Base-by-base conservation (phyloP, 495 filamentous ascomycete species). In the Xylaria telfairii region DNA sequence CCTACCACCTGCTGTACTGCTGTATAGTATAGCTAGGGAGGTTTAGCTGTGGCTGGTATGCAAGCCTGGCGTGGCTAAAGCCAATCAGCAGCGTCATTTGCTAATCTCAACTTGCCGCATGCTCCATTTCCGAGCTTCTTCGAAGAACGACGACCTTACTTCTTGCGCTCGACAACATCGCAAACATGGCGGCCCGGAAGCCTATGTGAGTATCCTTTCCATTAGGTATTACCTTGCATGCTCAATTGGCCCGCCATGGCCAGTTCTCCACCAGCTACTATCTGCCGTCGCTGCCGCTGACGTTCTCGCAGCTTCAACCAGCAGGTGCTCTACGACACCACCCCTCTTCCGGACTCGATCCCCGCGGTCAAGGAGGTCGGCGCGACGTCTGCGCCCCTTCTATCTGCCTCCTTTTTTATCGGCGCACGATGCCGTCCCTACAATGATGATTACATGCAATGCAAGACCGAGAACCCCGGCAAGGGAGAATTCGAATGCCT, bases 391-490 rank as follows among this genome's bases (percentile, higher is more conserved):
- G 96, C 95, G 21, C 96, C 96, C 47, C 86, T 99, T 30, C 83
- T 94, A 42, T 95, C 92, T 71, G 96, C 96, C 21, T 89, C 93
- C n/a, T 99, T 90, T 87, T 98, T 98, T 79, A 99, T 99, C 80
- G 96, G 96, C 59, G 94, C 93, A 71, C 90, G 95, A 75, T 99
- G 96, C 89, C 90, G 88, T 77, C 86, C 92, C 59, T 99, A 93
- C 85, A 99, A 98, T 83, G 96, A 99, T 84, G 96, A 99, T 83
- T 99, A 90, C 83, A 98, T 99, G 94, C 90, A 96, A 83, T 99
- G 96, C 90, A 99, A 98, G 90, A 92, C 88, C 62, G 93, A 97
- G 85, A 88, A 85, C 76, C 87, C 92, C 57, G 96, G 96, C 65
- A 88, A 85, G 82, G 96, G 95, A 71, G 96, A 98, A 85, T 81